A percentile compares a stretch with the other conserved stretches of the same genome.
These are phyloP conservation scores for Metarhizium guizhouense DNA, from an alignment of 2,329 filamentous ascomycete species.

Conservation along the genomic window DNA sequence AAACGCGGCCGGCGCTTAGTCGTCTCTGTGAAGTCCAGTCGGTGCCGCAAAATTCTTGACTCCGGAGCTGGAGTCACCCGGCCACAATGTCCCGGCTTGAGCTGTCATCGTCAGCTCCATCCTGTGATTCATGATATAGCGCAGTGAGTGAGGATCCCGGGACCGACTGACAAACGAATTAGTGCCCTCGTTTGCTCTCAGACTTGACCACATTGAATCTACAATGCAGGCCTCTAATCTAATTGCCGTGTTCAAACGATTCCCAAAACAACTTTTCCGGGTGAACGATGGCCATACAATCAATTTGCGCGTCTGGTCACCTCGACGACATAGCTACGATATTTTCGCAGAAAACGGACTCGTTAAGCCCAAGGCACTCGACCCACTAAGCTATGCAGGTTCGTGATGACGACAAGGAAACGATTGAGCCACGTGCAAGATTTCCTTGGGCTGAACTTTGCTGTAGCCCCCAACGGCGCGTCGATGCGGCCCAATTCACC, in stretches of 20 bases:
- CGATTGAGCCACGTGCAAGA: neutral
- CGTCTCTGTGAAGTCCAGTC: too few species aligned
- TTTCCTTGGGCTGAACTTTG: too few species aligned
- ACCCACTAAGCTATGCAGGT: conserved; percentile 7
- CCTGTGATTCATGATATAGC: too few species aligned
- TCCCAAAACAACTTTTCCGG: conserved; percentile 10
- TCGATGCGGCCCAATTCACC: conserved; percentile 12
- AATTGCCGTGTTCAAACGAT: conserved; percentile 4
- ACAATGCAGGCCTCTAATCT: neutral
- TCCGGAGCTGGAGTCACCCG: too few species aligned
- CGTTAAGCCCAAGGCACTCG: conserved; percentile 6
- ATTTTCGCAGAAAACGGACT: neutral
- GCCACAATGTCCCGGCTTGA: too few species aligned
- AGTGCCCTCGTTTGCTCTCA: too few species aligned
- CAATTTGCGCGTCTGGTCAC: conserved; percentile 7
- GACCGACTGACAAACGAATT: too few species aligned
- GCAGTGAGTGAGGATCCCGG: too few species aligned
- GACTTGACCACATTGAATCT: too few species aligned
- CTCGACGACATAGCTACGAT: conserved; percentile 5
- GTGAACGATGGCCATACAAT: conserved; percentile 8
- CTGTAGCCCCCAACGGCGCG: conserved; percentile 14
- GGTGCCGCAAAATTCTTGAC: too few species aligned
- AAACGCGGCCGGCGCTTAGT: too few species aligned
- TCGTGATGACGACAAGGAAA: neutral
- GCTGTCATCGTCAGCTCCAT: too few species aligned